These are phyloP conservation scores for Colletotrichum destructivum DNA, from an alignment of 2,329 filamentous ascomycete species.

Conservation along the genomic window DNA sequence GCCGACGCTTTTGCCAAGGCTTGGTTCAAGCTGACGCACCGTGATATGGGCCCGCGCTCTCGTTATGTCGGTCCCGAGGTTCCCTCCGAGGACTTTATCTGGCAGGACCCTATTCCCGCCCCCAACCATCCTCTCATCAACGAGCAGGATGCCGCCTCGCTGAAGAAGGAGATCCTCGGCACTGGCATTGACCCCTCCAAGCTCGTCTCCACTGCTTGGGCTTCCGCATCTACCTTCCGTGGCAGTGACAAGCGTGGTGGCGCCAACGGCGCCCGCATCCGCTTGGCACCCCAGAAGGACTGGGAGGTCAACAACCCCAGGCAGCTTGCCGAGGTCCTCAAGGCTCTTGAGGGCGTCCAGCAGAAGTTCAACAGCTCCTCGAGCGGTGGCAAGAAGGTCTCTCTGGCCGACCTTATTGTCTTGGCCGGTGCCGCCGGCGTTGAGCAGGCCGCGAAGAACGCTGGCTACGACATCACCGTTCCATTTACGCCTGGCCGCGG, in stretches of 20 bases:
- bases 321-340: slow-evolving; percentile 74
- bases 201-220: slow-evolving; percentile 79
- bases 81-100: slow-evolving; percentile 77
- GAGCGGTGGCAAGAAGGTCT: slow-evolving; percentile 77
- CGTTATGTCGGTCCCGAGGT: slow-evolving; percentile 84
- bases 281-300: slow-evolving; percentile 78
- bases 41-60: slow-evolving; percentile 80
- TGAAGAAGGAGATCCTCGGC: slow-evolving; percentile 79
- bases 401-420: slow-evolving; percentile 83
- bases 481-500: slow-evolving; percentile 81
- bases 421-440: slow-evolving; percentile 78
- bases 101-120: slow-evolving; percentile 81
- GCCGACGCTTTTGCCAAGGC: slow-evolving; percentile 79
- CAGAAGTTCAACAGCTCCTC: slow-evolving; percentile 75
- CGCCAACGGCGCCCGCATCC: slow-evolving; percentile 84
- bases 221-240: slow-evolving; percentile 80
- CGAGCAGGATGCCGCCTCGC: slow-evolving; percentile 70
- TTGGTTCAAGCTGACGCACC: slow-evolving; percentile 88
- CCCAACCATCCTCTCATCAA: slow-evolving; percentile 71
- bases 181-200: slow-evolving; percentile 71
- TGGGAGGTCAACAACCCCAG: slow-evolving; percentile 83
- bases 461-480: slow-evolving; percentile 67
- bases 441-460: slow-evolving; percentile 76
- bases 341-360: slow-evolving; percentile 75
- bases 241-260: slow-evolving; percentile 86